Evolutionary conservation across 768 basidiomycete genomes (phyloP).

Genomic region (Agaricus blazei): DNA sequence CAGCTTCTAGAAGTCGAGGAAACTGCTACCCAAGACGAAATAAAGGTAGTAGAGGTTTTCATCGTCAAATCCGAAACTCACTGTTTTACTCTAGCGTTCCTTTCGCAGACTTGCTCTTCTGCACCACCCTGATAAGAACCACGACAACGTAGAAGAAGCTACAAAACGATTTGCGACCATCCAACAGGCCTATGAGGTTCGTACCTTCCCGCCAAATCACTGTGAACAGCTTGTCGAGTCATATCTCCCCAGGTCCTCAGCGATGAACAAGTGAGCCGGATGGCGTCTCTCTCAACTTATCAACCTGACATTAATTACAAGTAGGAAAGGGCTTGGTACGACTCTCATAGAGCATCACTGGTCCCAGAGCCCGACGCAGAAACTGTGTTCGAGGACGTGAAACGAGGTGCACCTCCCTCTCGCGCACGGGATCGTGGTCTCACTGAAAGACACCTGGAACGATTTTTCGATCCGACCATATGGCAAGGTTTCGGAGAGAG

Average conservation of each 20-base stretch:
- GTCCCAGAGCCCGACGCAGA: constrained; percentile 80
- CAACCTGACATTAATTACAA: constrained; percentile 24
- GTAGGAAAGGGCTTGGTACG: constrained; percentile 99
- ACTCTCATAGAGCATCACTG: constrained; percentile 81
- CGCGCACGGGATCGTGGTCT: constrained; percentile 65
- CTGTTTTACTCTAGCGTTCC: constrained; percentile 48
- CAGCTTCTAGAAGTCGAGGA: constrained; percentile 76
- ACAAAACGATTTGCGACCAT: constrained; percentile 83
- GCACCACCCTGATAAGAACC: constrained; percentile 88
- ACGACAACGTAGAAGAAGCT: constrained; percentile 74
- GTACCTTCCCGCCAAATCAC: constrained; percentile 2
- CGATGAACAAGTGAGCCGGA: constrained; percentile 78
- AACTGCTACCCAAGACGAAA: constrained; percentile 80
- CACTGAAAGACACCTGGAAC: constrained; percentile 72
- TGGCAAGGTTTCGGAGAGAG: constrained; percentile 66
- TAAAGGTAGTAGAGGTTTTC: constrained; percentile 52
- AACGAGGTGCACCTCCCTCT: constrained; percentile 57
- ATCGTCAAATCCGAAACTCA: neutral
- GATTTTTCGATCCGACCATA: constrained; percentile 74
- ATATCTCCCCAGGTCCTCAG: constrained; percentile 63
- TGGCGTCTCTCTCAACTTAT: neutral
- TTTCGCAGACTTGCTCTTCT: constrained; percentile 82
- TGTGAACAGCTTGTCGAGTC: constrained; percentile 2
- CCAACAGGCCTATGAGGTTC: constrained; percentile 94
- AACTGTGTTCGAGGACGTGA: constrained; percentile 81